Evolutionary conservation across 106 monocot genomes (phyloP).

Genomic region (Acanthochlamys bracteata): DNA sequence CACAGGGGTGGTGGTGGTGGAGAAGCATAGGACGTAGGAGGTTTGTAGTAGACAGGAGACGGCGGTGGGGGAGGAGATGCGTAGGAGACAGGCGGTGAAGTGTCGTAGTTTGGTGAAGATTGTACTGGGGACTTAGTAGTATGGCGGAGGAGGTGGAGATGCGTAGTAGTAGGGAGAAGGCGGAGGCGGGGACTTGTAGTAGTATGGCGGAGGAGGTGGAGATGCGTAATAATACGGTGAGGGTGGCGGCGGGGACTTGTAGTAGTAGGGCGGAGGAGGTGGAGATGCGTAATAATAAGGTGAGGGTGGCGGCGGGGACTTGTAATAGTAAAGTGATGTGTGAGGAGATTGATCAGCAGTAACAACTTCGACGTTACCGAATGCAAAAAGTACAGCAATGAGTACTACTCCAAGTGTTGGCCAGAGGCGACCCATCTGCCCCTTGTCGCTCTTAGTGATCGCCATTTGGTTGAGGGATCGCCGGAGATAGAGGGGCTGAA

Average conservation of each 20-base stretch:
- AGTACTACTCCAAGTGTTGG: not conserved
- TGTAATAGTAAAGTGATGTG: slow-evolving; percentile 8
- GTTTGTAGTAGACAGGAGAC: slow-evolving; percentile 14
- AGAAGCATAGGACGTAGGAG: slow-evolving; percentile 16
- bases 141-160: slow-evolving; percentile 26
- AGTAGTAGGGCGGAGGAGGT: slow-evolving; percentile 7
- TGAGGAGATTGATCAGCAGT: slow-evolving; percentile 6
- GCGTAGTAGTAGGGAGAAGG: slow-evolving; percentile 18
- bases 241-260: slow-evolving; percentile 17
- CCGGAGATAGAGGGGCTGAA: not conserved
- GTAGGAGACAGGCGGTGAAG: slow-evolving; percentile 23
- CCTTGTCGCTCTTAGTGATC: slow-evolving; percentile 1
- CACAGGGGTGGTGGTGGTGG: slow-evolving; percentile 21
- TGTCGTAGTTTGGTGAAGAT: slow-evolving; percentile 13
- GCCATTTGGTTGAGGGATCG: not conserved
- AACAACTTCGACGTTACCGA: slow-evolving; percentile 1
- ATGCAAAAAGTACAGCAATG: slow-evolving; percentile 7
- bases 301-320: slow-evolving; percentile 1
- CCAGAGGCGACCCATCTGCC: slow-evolving; percentile 9
- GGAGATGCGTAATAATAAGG: slow-evolving; percentile 3
- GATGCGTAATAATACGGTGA: slow-evolving; percentile 17
- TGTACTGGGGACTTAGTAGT: slow-evolving; percentile 26
- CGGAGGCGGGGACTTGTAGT: slow-evolving; percentile 20
- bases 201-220: slow-evolving; percentile 27
- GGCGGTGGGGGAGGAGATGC: slow-evolving; percentile 26